Evolutionary conservation across 352 stramenopile genomes (phyloP), one percentile per base, ranked within the genome.

Genomic region (Globisporangium paroecandrum): DNA sequence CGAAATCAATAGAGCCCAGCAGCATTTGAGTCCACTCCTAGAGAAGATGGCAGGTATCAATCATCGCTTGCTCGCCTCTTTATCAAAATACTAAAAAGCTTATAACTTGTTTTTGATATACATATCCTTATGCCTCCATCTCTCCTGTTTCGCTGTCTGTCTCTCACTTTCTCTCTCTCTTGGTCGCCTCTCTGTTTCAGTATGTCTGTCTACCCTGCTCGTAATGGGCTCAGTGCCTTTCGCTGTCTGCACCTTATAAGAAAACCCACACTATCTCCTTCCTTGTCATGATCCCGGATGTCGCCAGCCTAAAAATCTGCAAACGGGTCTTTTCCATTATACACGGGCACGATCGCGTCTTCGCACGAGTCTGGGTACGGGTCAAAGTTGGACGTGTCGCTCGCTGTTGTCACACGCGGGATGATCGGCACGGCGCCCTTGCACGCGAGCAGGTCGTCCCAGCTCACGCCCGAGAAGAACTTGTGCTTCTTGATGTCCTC

Each of bases 401-500:
- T 98, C 60, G 88, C 81, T 25, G 89, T 91, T 56, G 77, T 81
- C 63, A 99, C 86, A 59, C 94, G 84, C 41, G 95, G 96, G 64
- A 98, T 94, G 73, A 99, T 99, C 61, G 96, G 96, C 32, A 94
- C 87, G 7, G 90, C 77, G 10, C 97, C 77, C 73, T 98, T 96
- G 73, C 87, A 81, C 67, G 87, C 81, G 22, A 98, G 64, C 32
- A 99, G 73, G 55, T 93, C 85, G 24, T 98, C 88, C 81, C 92
- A 99, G 74, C 97, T 90, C 41, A 98, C 73, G 43, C 89, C 91
- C 22, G 76, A 69, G 70, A 99, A 98, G 77, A 96, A 99, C 79
- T 98, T 98, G 83, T 98, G 92, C 64, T 97, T 97, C 81, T 98
- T 99, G 64, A 99, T 98, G 73, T 99, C 97, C 46, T 94, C 76